Percentiles rank a stretch among this genome's conserved stretches.
These are phyloP conservation scores for Colletotrichum filicis DNA, from an alignment of 2,329 filamentous ascomycete species.

Conservation along the genomic window DNA sequence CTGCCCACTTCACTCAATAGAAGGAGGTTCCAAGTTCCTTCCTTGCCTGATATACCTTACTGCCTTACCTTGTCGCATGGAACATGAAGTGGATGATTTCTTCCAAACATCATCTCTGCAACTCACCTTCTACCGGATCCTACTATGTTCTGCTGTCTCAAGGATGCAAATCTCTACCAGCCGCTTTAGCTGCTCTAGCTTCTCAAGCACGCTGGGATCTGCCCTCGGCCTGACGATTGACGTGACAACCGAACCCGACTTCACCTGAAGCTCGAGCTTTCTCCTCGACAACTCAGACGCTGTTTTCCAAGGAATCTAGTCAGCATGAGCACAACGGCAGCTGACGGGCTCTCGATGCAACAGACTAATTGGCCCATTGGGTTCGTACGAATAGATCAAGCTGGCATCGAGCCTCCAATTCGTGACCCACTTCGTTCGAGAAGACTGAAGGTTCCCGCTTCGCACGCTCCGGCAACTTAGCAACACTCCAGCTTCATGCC, in stretches of 20 bases:
- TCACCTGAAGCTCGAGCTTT: neutral
- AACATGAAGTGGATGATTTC: neutral
- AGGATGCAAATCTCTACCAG: constrained; percentile 5
- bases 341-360: neutral
- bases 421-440: constrained; percentile 21
- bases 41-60: neutral
- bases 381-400: neutral
- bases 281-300: neutral
- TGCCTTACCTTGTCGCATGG: no score
- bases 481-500: constrained; percentile 25
- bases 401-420: constrained; percentile 25
- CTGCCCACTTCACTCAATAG: no score
- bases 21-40: no score
- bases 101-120: neutral
- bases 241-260: neutral
- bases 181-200: constrained; percentile 1
- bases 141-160: constrained; percentile 17
- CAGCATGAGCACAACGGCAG: neutral
- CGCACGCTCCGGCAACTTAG: neutral
- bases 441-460: constrained; percentile 12
- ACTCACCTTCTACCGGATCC: neutral
- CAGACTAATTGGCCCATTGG: neutral
- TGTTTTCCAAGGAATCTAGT: neutral
- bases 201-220: constrained; percentile 13
- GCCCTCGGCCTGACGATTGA: neutral